Percentiles rank a stretch among this genome's conserved stretches.
These are phyloP conservation scores for Pseudognaphalium luteoalbum DNA, from an alignment of 129 eudicot species.

Conservation along the genomic window DNA sequence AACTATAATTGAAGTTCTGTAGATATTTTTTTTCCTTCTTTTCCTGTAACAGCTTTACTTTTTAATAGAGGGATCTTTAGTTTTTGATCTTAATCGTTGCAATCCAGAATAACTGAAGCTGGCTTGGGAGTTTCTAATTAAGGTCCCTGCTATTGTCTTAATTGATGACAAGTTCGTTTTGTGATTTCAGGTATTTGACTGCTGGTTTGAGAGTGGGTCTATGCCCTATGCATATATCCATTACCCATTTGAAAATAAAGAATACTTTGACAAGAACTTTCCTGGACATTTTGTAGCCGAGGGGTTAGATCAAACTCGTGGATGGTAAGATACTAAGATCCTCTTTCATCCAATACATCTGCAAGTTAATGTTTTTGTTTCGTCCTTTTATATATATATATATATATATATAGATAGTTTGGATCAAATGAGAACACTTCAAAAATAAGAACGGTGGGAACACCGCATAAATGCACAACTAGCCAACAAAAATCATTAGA, in stretches of 20 bases:
- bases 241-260: conserved; percentile 81
- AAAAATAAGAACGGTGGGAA: too few species aligned
- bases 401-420: too few species aligned
- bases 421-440: too few species aligned
- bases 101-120: too few species aligned
- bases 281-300: conserved; percentile 96
- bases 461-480: too few species aligned
- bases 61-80: neutral
- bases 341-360: neutral
- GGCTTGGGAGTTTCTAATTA: neutral
- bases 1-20: neutral
- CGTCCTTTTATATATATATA: neutral
- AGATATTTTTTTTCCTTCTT: too few species aligned
- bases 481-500: too few species aligned
- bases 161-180: neutral
- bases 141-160: conserved; percentile 28
- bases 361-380: neutral
- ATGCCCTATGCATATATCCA: conserved; percentile 96
- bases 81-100: too few species aligned
- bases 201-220: conserved; percentile 99
- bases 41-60: neutral
- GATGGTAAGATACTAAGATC: conserved; percentile 61
- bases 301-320: conserved; percentile 96
- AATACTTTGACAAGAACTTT: conserved; percentile 66
- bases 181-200: conserved; percentile 74